Evolutionary conservation across 2,329 filamentous ascomycete species (phyloP).

Genomic region (Penicillium vulpinum): DNA sequence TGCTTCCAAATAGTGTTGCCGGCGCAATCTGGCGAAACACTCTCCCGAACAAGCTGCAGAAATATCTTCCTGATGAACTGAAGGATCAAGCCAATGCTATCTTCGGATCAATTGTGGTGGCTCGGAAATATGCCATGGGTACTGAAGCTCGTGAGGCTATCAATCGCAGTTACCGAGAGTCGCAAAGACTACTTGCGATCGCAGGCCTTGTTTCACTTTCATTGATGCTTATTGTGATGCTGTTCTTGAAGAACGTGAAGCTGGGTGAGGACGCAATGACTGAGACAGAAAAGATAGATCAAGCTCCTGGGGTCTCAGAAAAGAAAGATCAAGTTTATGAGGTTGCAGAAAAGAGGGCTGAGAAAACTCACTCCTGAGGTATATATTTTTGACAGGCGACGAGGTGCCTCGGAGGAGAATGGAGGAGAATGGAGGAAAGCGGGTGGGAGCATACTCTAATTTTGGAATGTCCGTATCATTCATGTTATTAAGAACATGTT

Average conservation of each 20-base stretch:
- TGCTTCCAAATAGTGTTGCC: constrained; percentile 23
- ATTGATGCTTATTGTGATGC: constrained; percentile 23
- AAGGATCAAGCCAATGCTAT: constrained; percentile 21
- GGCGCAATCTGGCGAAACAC: constrained; percentile 41
- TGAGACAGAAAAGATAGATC: neutral
- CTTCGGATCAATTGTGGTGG: constrained; percentile 23
- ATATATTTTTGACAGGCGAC: neutral
- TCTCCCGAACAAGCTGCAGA: constrained; percentile 17
- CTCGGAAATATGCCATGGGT: constrained; percentile 17
- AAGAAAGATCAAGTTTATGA: neutral
- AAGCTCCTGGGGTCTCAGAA: neutral
- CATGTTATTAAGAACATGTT: neutral
- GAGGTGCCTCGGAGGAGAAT: too few species aligned
- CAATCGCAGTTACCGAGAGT: constrained; percentile 24
- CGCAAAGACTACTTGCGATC: constrained; percentile 21
- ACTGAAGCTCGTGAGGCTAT: constrained; percentile 17
- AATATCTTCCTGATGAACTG: constrained; percentile 22
- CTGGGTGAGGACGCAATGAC: constrained; percentile 12
- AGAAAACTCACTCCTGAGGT: neutral
- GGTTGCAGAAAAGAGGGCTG: neutral
- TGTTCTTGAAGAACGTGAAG: constrained; percentile 24
- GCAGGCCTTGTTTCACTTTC: constrained; percentile 17
- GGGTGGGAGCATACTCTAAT: neutral
- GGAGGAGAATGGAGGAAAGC: neutral
- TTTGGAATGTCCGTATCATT: neutral